Evolutionary conservation across 306 rosid genomes (phyloP).

Genomic region (Echinosophora koreensis): DNA sequence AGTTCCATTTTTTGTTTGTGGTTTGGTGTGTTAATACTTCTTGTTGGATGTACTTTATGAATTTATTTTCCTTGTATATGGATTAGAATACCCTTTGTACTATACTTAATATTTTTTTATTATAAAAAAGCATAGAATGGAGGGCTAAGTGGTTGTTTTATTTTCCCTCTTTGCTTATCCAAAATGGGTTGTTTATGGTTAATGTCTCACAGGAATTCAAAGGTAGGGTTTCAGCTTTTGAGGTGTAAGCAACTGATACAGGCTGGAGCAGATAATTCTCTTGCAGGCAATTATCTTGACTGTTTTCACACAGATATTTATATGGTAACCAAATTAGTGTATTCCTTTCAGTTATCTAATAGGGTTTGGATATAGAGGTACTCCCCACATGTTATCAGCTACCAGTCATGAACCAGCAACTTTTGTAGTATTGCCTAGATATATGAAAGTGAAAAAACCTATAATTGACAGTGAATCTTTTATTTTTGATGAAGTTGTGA

Average conservation of each 20-base stretch:
- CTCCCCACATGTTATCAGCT: neutral
- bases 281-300: neutral
- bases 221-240: conserved; percentile 34
- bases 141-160: neutral
- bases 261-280: conserved; percentile 1
- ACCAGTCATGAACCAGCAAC: too few species aligned
- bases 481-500: too few species aligned
- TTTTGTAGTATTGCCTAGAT: neutral
- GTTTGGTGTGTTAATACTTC: too few species aligned
- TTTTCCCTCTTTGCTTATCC: neutral
- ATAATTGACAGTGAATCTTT: too few species aligned
- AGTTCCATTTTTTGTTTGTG: too few species aligned
- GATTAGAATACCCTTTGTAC: too few species aligned
- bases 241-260: conserved; percentile 27
- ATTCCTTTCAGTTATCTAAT: neutral
- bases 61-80: too few species aligned
- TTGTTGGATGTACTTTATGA: too few species aligned
- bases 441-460: too few species aligned
- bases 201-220: conserved; percentile 25
- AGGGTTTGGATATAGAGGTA: neutral
- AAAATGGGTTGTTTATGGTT: neutral
- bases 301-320: conserved; percentile 1
- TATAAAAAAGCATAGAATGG: neutral
- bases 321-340: too few species aligned
- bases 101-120: too few species aligned